Evolutionary conservation across 176 grass and related monocot species (phyloP).

Genomic region (Cymbopogon citratus): DNA sequence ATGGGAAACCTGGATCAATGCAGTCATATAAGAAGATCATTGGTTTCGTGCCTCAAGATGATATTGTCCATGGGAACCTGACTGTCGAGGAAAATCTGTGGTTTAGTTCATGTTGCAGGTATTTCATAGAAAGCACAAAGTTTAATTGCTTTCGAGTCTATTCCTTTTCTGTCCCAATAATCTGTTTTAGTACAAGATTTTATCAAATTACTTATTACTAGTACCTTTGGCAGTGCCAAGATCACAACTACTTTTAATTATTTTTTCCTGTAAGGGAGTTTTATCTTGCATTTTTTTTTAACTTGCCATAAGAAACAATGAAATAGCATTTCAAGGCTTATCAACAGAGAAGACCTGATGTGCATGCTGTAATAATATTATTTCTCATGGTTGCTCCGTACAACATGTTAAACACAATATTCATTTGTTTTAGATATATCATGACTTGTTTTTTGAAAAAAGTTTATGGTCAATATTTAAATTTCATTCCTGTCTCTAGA

Average conservation of each 20-base stretch:
- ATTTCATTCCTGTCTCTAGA: neutral
- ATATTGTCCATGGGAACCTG: constrained; percentile 82
- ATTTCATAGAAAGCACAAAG: constrained; percentile 29
- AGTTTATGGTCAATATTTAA: neutral
- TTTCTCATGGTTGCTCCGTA: neutral
- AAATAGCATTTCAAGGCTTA: constrained; percentile 8
- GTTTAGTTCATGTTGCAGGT: constrained; percentile 85
- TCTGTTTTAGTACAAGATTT: neutral
- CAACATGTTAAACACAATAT: neutral
- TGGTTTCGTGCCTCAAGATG: constrained; percentile 85
- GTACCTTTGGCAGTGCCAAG: neutral
- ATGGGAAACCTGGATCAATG: constrained; percentile 57
- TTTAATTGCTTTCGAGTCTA: neutral
- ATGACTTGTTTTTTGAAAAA: constrained; percentile 4
- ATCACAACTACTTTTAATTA: neutral
- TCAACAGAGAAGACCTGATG: neutral
- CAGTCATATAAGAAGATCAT: constrained; percentile 75
- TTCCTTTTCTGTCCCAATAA: neutral
- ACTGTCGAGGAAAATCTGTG: constrained; percentile 84
- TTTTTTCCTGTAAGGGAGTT: neutral
- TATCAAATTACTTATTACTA: neutral
- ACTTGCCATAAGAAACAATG: neutral
- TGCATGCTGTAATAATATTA: constrained; percentile 1
- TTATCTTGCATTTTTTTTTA: neutral
- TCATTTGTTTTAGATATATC: constrained; percentile 1